Evolutionary conservation across 345 rosid species (phyloP).

Genomic region (Linum tenue): DNA sequence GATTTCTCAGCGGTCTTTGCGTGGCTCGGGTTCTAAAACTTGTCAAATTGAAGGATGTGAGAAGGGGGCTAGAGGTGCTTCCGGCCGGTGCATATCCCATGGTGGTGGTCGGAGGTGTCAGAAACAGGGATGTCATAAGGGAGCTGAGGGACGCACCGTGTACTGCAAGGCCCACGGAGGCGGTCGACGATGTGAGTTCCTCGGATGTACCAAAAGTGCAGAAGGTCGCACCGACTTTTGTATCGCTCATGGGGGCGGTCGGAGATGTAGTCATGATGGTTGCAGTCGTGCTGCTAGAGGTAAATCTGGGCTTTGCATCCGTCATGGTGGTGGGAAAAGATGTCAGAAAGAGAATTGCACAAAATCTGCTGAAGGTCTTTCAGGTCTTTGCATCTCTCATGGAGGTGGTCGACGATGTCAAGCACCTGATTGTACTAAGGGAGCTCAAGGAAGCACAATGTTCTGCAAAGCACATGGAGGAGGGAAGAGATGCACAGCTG

Average conservation of each 20-base stretch:
- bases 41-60: conserved; percentile 95
- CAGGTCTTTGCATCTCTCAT: conserved; percentile 92
- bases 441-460: conserved; percentile 98
- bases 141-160: conserved; percentile 96
- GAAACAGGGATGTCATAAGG: conserved; percentile 79
- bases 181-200: conserved; percentile 85
- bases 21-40: conserved; percentile 47
- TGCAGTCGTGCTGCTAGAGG: conserved; percentile 95
- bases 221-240: conserved; percentile 95
- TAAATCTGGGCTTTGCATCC: conserved; percentile 84
- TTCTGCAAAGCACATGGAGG: conserved; percentile 99
- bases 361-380: conserved; percentile 92
- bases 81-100: conserved; percentile 92
- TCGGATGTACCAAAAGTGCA: conserved; percentile 97
- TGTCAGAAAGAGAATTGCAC: conserved; percentile 85
- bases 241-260: conserved; percentile 96
- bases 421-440: conserved; percentile 68
- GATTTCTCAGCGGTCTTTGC: conserved; percentile 53
- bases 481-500: conserved; percentile 76
- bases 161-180: conserved; percentile 99
- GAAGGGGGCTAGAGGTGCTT: conserved; percentile 98
- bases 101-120: conserved; percentile 98
- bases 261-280: conserved; percentile 74
- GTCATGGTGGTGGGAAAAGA: conserved; percentile 98
- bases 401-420: conserved; percentile 97